Evolutionary conservation across 2,329 filamentous ascomycete species (phyloP).

Genomic region (Clonostachys sp.): DNA sequence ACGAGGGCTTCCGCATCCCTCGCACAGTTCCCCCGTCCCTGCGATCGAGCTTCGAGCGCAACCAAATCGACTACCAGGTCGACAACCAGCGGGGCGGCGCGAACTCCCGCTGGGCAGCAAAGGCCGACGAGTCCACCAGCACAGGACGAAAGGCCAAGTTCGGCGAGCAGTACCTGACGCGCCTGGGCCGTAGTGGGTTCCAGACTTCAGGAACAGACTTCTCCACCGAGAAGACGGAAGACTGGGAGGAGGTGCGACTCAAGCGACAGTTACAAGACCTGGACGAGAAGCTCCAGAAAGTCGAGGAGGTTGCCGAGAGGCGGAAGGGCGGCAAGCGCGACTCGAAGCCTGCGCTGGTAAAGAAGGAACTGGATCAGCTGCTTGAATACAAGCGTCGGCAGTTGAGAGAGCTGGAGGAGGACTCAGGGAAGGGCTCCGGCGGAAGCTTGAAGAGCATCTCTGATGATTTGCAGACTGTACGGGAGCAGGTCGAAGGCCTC

Average conservation of each 20-base stretch:
- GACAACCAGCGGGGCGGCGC: conserved; percentile 64
- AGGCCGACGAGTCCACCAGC: conserved; percentile 72
- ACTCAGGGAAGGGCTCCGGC: conserved; percentile 67
- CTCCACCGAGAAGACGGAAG: conserved; percentile 76
- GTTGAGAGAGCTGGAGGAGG: conserved; percentile 70
- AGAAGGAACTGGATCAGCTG: conserved; percentile 88
- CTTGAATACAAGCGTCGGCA: conserved; percentile 89
- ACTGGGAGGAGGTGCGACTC: conserved; percentile 95
- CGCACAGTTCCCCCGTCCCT: conserved; percentile 88
- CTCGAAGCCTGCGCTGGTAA: conserved; percentile 84
- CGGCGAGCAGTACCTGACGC: conserved; percentile 91
- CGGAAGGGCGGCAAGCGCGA: conserved; percentile 62
- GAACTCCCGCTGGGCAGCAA: conserved; percentile 73
- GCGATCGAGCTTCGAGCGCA: conserved; percentile 86
- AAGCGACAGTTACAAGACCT: conserved; percentile 89
- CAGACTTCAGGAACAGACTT: conserved; percentile 88
- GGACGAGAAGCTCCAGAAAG: conserved; percentile 79
- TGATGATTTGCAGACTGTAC: conserved; percentile 86
- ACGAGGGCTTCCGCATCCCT: conserved; percentile 92
- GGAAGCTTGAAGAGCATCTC: conserved; percentile 70
- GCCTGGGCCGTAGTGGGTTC: conserved; percentile 79
- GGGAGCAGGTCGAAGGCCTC: conserved; percentile 88
- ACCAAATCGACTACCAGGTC: conserved; percentile 93
- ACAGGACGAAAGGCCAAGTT: conserved; percentile 96
- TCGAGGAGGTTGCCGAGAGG: conserved; percentile 69